Evolutionary conservation across 805 yeast species (phyloP), one percentile per base, ranked within the genome.

Genomic region (Yamadazyma sp.): DNA sequence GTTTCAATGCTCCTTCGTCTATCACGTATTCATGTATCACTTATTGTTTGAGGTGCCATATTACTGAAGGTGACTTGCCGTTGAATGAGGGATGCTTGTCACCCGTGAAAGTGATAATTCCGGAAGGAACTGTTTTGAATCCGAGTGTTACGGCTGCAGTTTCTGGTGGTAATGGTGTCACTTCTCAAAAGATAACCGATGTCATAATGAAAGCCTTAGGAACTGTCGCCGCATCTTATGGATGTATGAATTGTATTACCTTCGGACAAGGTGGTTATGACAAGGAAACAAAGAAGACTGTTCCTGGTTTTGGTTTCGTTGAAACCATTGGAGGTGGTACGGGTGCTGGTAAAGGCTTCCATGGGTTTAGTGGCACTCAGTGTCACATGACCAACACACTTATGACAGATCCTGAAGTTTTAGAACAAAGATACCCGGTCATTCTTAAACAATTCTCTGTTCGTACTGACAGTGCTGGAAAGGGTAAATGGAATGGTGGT

Each of bases 321-420:
- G 52, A 49, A 39, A 47, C 51, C n/a, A 46, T 49, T 28, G 52
- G 49, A 8, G 49, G 47, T 22, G 54, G 54, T n/a, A 29, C 41
- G 16, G 47, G 54, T 26, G 54, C 52, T n/a, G 50, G 50, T 24
- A 38, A 46, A 12, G 54, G 54, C 5, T 50, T 46, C 35, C 24
- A 52, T 40, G 57, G 57, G 1, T 50, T 42, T 22, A 34, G 44
- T 30, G 76, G 77, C 46, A 60, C 44, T 51, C 75, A 72, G 49
- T 63, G 52, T 48, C 73, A 41, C 83, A 86, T 52, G 54, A 53
- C 54, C 70, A 54, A 52, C 32, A 52, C 57, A 5, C 38, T 32
- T 16, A 52, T 50, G 36, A 54, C 54, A n/a, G 55, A 52, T 37
- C 50, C 55, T 2, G 57, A 52, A 42, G 50, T 51, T 5, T 41